Percentiles rank a stretch among this genome's conserved stretches.
Conservation (phyloP, 352 stramenopile genomes). For the Globisporangium apiculatum region DNA sequence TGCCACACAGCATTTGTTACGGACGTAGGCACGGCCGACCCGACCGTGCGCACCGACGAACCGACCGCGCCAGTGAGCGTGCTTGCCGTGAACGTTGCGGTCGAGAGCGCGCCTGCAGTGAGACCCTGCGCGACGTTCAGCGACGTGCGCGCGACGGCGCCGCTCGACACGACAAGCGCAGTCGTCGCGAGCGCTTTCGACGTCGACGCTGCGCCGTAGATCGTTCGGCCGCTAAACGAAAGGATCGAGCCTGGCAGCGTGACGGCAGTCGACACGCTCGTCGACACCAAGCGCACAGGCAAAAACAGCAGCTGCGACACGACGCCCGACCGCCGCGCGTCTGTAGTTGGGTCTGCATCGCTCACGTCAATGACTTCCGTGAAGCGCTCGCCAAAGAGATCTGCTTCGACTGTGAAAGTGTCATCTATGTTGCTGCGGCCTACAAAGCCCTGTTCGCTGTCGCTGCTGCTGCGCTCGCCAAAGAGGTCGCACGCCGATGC, state of each 20-base stretch:
- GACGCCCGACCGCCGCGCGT: slow-evolving; percentile 7
- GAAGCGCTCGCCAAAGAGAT: slow-evolving; percentile 10
- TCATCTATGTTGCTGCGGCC: background rate
- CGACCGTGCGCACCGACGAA: slow-evolving; percentile 39
- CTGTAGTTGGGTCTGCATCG: background rate
- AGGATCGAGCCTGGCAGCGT: slow-evolving; percentile 40
- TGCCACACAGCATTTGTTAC: slow-evolving; percentile 60
- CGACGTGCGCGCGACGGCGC: slow-evolving; percentile 40
- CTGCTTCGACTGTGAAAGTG: background rate
- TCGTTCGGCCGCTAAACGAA: slow-evolving; percentile 48
- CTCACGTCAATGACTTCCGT: slow-evolving; percentile 6
- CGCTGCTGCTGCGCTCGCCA: slow-evolving; percentile 25
- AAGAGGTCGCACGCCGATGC: slow-evolving; percentile 32
- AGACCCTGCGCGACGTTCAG: slow-evolving; percentile 43
- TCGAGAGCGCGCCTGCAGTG: slow-evolving; percentile 43
- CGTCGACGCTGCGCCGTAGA: slow-evolving; percentile 45
- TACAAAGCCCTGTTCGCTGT: background rate
- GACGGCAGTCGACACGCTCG: slow-evolving; percentile 45
- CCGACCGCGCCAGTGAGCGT: slow-evolving; percentile 45
- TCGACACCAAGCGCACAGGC: slow-evolving; percentile 50
- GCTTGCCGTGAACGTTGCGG: slow-evolving; percentile 41
- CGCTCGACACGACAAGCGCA: slow-evolving; percentile 44
- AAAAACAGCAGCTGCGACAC: slow-evolving; percentile 56
- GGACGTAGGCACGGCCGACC: slow-evolving; percentile 48
- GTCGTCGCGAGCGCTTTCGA: slow-evolving; percentile 56